Percentiles rank a stretch among this genome's conserved stretches.
Conservation (phyloP, 2,329 filamentous ascomycete species). For the Pseudocercospora crystallina region DNA sequence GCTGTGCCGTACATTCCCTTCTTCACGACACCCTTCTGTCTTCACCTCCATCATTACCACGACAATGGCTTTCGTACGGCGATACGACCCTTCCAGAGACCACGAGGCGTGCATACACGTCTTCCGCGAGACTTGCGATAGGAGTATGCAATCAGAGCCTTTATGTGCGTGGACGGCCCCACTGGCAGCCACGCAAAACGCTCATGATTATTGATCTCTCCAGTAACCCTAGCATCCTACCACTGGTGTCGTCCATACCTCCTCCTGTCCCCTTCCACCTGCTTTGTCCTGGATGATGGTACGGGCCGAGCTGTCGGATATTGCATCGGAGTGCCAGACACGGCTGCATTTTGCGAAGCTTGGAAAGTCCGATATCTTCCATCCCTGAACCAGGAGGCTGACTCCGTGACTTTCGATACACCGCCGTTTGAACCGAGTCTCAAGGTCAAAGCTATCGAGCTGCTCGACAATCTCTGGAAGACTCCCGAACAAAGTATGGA, state of each 20-base stretch:
- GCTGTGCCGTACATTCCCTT: too few species aligned
- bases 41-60: too few species aligned
- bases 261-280: constrained; percentile 31
- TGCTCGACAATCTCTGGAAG: constrained; percentile 11
- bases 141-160: too few species aligned
- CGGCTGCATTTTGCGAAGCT: constrained; percentile 27
- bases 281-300: constrained; percentile 39
- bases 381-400: constrained; percentile 13
- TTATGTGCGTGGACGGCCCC: too few species aligned
- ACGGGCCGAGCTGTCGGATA: constrained; percentile 39
- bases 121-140: too few species aligned
- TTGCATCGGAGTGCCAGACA: constrained; percentile 37
- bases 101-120: too few species aligned
- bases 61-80: too few species aligned
- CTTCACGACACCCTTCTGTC: too few species aligned
- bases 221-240: constrained; percentile 2
- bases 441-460: not conserved
- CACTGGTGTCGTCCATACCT: constrained; percentile 36
- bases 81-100: too few species aligned
- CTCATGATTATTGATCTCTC: too few species aligned
- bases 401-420: not conserved
- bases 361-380: constrained; percentile 34
- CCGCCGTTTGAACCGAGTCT: not conserved
- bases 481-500: constrained; percentile 21
- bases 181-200: too few species aligned